Base-by-base conservation (phyloP, 345 rosid species). In the Salix arbutifolia region DNA sequence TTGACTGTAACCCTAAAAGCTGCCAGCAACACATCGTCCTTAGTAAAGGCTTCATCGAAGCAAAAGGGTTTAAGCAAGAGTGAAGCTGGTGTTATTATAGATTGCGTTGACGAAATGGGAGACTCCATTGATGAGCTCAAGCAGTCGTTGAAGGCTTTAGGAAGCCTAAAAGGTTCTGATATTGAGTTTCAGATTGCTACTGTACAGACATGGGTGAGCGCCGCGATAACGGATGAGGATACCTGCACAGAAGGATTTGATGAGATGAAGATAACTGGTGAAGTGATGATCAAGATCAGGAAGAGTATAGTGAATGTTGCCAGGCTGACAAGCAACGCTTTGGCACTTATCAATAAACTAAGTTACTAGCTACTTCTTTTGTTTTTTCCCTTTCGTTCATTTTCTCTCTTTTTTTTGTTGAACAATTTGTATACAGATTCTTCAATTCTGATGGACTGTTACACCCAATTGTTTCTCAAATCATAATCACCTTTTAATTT, bases 181-280 rank as follows among this genome's bases (percentile, higher is more conserved):
- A 5, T 56, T 8, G 76, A 78, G 70, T 80, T 83, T 64, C 89
- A 85, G 48, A 68, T 90, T 60, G 72, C 69, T 8, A 85, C 86
- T 64, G 78, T 88, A 17, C 75, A 82, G 83, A 90, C 92, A 0
- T 94, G 92, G 91, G 80, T 87, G 9, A 91, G 97, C 76, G 88
- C 92, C 0, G 92, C 94, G 5, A 75, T 91, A 50, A 92, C 98
- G 0, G 86, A 91, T 60, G 91, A 91, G 72, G 78, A 75, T 21
- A 89, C 95, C 14, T 92, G 97, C 79, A 86, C 87, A 28, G 97
- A 91, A 65, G 97, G 81, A 65, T 80, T 92, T 31, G 91, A 84
- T 5, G 97, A 76, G 14, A 26, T 28, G 78, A 78, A 77, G 18
- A 91, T 86, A 68, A 83, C 83, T 44, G 73, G 77, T 33, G 64